Evolutionary conservation across 352 stramenopile species (phyloP).

Genomic region (Phytophthora meadii): DNA sequence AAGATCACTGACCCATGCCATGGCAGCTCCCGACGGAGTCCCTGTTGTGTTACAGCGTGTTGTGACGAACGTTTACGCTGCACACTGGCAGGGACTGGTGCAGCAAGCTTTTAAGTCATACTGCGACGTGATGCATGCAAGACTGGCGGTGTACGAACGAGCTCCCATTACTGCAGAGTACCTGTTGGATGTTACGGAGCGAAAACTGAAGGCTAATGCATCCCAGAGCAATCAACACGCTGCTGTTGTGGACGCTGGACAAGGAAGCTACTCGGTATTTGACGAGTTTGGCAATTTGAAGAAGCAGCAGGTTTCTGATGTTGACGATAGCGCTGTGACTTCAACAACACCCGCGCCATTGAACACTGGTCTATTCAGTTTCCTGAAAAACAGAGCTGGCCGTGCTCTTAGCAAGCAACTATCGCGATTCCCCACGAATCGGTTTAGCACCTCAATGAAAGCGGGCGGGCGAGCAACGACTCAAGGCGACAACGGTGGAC

Average conservation of each 20-base stretch:
- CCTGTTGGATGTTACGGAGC: slow-evolving; percentile 74
- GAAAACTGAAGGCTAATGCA: slow-evolving; percentile 57
- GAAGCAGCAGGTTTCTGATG: slow-evolving; percentile 39
- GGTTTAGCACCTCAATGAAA: slow-evolving; percentile 30
- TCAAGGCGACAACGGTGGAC: slow-evolving; percentile 17
- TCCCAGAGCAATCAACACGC: slow-evolving; percentile 47
- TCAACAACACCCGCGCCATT: slow-evolving; percentile 29
- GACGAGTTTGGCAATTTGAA: slow-evolving; percentile 87
- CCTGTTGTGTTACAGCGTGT: slow-evolving; percentile 65
- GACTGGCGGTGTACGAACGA: slow-evolving; percentile 66
- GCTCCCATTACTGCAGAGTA: slow-evolving; percentile 65
- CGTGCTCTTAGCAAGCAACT: slow-evolving; percentile 76
- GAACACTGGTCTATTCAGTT: slow-evolving; percentile 81
- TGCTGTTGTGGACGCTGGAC: slow-evolving; percentile 61
- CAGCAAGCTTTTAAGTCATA: slow-evolving; percentile 64
- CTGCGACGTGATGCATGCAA: slow-evolving; percentile 64
- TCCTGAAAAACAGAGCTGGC: slow-evolving; percentile 74
- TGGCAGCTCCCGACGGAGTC: slow-evolving; percentile 37
- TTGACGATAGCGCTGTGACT: slow-evolving; percentile 8
- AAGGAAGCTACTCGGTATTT: slow-evolving; percentile 72
- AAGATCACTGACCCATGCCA: slow-evolving; percentile 54
- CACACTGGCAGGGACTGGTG: slow-evolving; percentile 72
- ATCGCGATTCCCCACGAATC: slow-evolving; percentile 47
- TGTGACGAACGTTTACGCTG: slow-evolving; percentile 64
- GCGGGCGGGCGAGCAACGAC: slow-evolving; percentile 9